These are phyloP conservation scores for Hydrangea macrophylla DNA, from an alignment of 148 eudicot genomes.

Conservation along the genomic window DNA sequence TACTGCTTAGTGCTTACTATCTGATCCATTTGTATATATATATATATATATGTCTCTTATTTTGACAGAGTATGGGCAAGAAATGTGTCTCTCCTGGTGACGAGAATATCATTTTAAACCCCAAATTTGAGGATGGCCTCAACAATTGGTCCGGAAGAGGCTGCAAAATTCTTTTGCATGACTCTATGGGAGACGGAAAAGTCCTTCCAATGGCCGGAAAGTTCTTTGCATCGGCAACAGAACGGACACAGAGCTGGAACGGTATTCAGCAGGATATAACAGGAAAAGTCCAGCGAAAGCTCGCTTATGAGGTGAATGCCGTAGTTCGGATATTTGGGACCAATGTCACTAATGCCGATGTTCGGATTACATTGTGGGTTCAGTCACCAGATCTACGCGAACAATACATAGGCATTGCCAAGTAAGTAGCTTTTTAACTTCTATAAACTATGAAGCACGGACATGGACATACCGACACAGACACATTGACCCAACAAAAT, in stretches of 20 bases:
- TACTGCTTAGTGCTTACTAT: background rate
- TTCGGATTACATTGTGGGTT: slow-evolving; percentile 77
- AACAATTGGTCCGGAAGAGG: slow-evolving; percentile 95
- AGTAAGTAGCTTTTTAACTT: slow-evolving; percentile 44
- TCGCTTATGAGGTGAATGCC: slow-evolving; percentile 69
- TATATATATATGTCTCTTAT: background rate
- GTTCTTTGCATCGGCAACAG: slow-evolving; percentile 70
- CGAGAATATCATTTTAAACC: slow-evolving; percentile 68
- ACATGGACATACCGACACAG: too few species aligned
- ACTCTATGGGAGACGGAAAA: slow-evolving; percentile 76
- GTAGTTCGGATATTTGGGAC: slow-evolving; percentile 76
- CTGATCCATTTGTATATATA: too few species aligned
- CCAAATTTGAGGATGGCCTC: slow-evolving; percentile 75
- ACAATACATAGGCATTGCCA: slow-evolving; percentile 73
- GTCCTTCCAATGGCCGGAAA: slow-evolving; percentile 72
- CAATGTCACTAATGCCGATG: slow-evolving; percentile 49
- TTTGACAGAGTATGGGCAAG: slow-evolving; percentile 21
- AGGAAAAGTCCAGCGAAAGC: slow-evolving; percentile 63
- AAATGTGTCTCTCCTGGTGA: slow-evolving; percentile 30
- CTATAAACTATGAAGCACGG: too few species aligned
- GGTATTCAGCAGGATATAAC: slow-evolving; percentile 96
- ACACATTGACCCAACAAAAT: too few species aligned
- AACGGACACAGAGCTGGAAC: slow-evolving; percentile 79
- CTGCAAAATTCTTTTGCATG: slow-evolving; percentile 58
- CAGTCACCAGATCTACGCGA: slow-evolving; percentile 72